These are phyloP conservation scores for Gastrolobium bilobum DNA, from an alignment of 306 rosid genomes.

Conservation along the genomic window DNA sequence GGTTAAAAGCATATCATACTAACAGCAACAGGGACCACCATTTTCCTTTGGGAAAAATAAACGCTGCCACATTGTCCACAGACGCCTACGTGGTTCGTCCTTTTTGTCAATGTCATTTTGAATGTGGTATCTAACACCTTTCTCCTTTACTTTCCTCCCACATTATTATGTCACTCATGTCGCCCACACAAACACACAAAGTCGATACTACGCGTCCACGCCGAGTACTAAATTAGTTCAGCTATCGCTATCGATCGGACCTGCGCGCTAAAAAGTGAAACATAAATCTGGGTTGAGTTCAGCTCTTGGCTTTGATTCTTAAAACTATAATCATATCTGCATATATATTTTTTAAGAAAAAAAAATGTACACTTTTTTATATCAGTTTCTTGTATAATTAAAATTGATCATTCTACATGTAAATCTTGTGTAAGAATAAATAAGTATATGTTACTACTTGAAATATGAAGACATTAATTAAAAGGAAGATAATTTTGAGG, in stretches of 20 bases:
- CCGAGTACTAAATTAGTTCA: not conserved
- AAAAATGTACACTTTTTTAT: no score
- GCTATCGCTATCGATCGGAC: not conserved
- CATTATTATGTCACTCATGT: not conserved
- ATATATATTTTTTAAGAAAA: not conserved
- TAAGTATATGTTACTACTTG: not conserved
- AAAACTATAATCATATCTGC: not conserved
- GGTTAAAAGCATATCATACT: not conserved
- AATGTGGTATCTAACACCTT: not conserved
- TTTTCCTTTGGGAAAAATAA: slow-evolving; percentile 1
- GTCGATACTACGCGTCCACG: not conserved
- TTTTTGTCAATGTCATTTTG: slow-evolving; percentile 24
- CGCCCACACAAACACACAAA: not conserved
- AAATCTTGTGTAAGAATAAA: not conserved
- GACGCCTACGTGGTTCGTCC: not conserved
- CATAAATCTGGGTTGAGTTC: not conserved
- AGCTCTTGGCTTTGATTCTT: not conserved
- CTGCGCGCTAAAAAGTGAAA: not conserved
- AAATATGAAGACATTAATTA: slow-evolving; percentile 1
- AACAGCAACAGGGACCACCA: slow-evolving; percentile 5
- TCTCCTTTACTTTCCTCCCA: not conserved
- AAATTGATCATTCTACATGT: no score
- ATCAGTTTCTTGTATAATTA: no score
- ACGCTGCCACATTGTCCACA: not conserved
- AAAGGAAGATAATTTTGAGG: not conserved